These are phyloP conservation scores for Acacia crassicarpa DNA, from an alignment of 306 rosid genomes.

Conservation along the genomic window DNA sequence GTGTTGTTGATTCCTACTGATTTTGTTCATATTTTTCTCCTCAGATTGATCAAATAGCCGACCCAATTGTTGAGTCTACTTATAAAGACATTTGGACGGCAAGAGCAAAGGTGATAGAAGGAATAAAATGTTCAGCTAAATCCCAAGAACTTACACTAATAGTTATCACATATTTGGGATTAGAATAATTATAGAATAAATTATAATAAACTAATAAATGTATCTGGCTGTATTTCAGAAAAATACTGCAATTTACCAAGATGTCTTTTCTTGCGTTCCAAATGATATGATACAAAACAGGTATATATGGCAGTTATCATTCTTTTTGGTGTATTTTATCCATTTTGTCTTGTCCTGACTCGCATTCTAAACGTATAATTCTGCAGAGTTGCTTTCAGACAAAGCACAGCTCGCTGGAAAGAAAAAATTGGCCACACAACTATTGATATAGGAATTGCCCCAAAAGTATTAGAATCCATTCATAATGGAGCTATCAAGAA, in stretches of 20 bases:
- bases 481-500: conserved; percentile 55
- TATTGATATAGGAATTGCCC: conserved; percentile 92
- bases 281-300: conserved; percentile 86
- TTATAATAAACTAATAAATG: conserved; percentile 21
- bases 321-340: conserved; percentile 6
- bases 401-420: conserved; percentile 64
- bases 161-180: conserved; percentile 12
- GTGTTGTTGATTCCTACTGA: conserved; percentile 34
- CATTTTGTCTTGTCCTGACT: conserved; percentile 25
- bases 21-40: conserved; percentile 18
- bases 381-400: conserved; percentile 80
- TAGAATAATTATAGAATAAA: background rate
- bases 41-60: conserved; percentile 69
- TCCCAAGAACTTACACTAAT: background rate
- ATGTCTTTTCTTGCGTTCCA: conserved; percentile 87
- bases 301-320: conserved; percentile 34
- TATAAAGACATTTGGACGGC: conserved; percentile 95
- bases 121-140: background rate
- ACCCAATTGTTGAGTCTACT: conserved; percentile 81
- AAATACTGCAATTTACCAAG: conserved; percentile 85
- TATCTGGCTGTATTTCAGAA: conserved; percentile 52
- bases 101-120: conserved; percentile 74
- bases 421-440: conserved; percentile 80
- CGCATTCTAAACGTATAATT: conserved; percentile 2
- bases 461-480: conserved; percentile 54